Percentiles rank a stretch among this genome's conserved stretches.
phyloP scores from a whole-genome alignment of 257 asterid genomes.

The Rehmannia glutinosa region DNA sequence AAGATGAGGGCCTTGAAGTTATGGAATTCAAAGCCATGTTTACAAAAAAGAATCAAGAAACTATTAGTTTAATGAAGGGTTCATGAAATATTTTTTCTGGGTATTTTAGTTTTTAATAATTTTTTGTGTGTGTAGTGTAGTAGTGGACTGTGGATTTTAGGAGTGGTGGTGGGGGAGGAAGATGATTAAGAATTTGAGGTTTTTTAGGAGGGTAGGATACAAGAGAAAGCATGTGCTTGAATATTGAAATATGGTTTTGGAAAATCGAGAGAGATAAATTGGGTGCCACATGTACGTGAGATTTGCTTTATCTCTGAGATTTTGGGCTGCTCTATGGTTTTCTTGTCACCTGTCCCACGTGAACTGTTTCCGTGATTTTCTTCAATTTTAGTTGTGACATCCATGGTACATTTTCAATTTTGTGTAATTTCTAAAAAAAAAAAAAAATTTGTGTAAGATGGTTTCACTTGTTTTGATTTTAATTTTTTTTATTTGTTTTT shows the following conservation, averaged over 20 bases:
- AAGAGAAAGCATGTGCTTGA: slow-evolving; percentile 8
- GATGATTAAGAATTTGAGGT: slow-evolving; percentile 7
- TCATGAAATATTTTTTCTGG: background rate
- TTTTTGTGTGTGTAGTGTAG: background rate
- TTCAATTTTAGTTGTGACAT: background rate
- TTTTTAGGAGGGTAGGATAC: slow-evolving; percentile 7
- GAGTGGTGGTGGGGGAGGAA: background rate
- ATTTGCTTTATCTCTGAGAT: slow-evolving; percentile 10
- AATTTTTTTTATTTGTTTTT: too few species aligned
- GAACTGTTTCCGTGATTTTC: background rate
- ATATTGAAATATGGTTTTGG: background rate
- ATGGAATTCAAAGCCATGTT: slow-evolving; percentile 42
- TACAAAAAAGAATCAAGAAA: background rate
- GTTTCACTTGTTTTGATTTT: too few species aligned
- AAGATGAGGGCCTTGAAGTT: slow-evolving; percentile 29
- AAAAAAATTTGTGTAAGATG: too few species aligned
- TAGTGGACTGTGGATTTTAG: background rate
- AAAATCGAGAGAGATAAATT: slow-evolving; percentile 17
- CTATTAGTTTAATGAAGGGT: background rate
- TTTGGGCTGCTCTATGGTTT: slow-evolving; percentile 7
- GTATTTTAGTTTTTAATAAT: background rate
- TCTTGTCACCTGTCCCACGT: slow-evolving; percentile 20
- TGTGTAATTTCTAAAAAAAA: too few species aligned
- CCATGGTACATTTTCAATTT: too few species aligned
- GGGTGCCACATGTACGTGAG: slow-evolving; percentile 30